Conservation (phyloP, 768 basidiomycete species). For the Amanita molliuscula region DNA sequence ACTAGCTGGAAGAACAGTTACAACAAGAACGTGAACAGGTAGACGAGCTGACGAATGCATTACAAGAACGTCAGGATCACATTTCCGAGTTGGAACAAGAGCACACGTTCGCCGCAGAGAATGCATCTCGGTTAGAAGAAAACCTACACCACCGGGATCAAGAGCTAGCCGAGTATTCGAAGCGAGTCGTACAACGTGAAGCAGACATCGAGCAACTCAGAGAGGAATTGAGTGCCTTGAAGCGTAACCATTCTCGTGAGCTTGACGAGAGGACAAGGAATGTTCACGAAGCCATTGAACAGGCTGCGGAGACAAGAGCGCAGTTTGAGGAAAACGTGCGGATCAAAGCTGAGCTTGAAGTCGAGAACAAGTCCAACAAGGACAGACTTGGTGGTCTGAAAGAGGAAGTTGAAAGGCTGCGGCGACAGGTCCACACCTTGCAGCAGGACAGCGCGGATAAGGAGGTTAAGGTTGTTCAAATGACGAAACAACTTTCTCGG, state of each 20-base stretch:
- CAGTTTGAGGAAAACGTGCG: slow-evolving; percentile 40
- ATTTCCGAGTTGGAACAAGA: slow-evolving; percentile 45
- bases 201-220: slow-evolving; percentile 42
- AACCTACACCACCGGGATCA: slow-evolving; percentile 46
- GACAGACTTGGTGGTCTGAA: slow-evolving; percentile 40
- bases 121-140: slow-evolving; percentile 43
- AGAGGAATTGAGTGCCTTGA: slow-evolving; percentile 42
- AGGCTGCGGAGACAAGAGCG: slow-evolving; percentile 33
- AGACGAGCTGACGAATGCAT: slow-evolving; percentile 31
- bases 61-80: slow-evolving; percentile 46
- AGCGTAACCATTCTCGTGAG: slow-evolving; percentile 42
- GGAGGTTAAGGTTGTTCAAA: slow-evolving; percentile 69
- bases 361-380: slow-evolving; percentile 34
- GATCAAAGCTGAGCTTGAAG: slow-evolving; percentile 46
- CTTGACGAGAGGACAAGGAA: slow-evolving; percentile 37
- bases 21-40: slow-evolving; percentile 42
- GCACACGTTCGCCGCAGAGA: slow-evolving; percentile 43
- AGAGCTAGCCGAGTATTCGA: slow-evolving; percentile 38
- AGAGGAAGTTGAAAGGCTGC: slow-evolving; percentile 49
- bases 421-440: slow-evolving; percentile 55
- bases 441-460: slow-evolving; percentile 78
- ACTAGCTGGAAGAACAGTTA: slow-evolving; percentile 44
- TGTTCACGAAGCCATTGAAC: slow-evolving; percentile 34
- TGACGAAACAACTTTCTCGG: slow-evolving; percentile 54
- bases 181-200: slow-evolving; percentile 37